Conservation (phyloP, 2,329 filamentous ascomycete genomes). For the Penicillium vulpinum region DNA sequence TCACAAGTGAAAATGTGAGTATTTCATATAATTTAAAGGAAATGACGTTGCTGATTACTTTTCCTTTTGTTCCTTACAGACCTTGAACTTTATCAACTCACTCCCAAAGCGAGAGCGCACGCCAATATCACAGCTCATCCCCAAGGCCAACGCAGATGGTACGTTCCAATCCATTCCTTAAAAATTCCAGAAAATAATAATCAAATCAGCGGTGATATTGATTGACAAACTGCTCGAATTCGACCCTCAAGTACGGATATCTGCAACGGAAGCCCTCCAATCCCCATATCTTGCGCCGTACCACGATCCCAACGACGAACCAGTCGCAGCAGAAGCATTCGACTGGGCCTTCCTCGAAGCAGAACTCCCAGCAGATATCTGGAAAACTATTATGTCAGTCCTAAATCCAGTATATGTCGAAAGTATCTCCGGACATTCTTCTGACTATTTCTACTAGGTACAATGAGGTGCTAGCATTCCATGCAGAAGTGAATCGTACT, state of each 20-base stretch:
- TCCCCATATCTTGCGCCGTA: slow-evolving; percentile 95
- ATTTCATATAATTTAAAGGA: background rate
- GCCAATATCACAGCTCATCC: slow-evolving; percentile 83
- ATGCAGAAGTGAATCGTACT: slow-evolving; percentile 4
- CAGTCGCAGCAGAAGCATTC: slow-evolving; percentile 91
- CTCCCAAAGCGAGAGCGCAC: slow-evolving; percentile 90
- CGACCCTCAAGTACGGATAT: slow-evolving; percentile 88
- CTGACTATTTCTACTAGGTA: slow-evolving; percentile 7
- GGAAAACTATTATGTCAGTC: slow-evolving; percentile 99
- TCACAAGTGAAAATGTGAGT: slow-evolving; percentile 92
- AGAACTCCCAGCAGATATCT: slow-evolving; percentile 91
- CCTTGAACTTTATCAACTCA: slow-evolving; percentile 92
- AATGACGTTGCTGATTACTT: background rate
- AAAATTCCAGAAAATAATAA: background rate
- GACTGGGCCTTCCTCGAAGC: slow-evolving; percentile 99
- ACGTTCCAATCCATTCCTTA: slow-evolving; percentile 34
- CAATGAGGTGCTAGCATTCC: slow-evolving; percentile 20
- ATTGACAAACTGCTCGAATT: slow-evolving; percentile 97
- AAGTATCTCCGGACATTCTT: background rate
- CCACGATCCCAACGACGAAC: slow-evolving; percentile 95
- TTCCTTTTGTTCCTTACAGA: slow-evolving; percentile 57
- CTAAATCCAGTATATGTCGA: background rate
- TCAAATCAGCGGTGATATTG: slow-evolving; percentile 72
- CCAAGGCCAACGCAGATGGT: slow-evolving; percentile 84
- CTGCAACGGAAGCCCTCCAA: slow-evolving; percentile 76